Evolutionary conservation across 2,329 filamentous ascomycete species (phyloP).

Genomic region (Sphaerostilbella broomeana): DNA sequence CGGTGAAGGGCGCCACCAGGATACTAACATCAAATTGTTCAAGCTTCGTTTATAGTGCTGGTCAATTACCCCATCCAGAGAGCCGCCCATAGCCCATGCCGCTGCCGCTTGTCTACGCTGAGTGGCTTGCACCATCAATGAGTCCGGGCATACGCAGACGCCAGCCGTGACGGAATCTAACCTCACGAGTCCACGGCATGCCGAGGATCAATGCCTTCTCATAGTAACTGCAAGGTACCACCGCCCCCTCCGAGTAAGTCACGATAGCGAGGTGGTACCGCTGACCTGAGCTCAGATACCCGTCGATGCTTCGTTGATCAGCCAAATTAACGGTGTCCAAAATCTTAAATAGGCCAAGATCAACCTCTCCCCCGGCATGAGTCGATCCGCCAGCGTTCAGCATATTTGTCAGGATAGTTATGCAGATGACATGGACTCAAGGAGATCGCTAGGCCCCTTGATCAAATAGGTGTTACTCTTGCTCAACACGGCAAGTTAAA

Average conservation of each 20-base stretch:
- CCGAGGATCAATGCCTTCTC: too few relatives aligned
- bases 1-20: conserved; percentile 11
- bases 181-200: too few relatives aligned
- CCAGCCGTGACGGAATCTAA: neutral
- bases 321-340: neutral
- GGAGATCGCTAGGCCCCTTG: too few relatives aligned
- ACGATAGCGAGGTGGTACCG: conserved; percentile 5
- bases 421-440: too few relatives aligned
- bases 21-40: conserved; percentile 6
- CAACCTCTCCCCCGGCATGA: too few relatives aligned
- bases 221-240: conserved; percentile 10
- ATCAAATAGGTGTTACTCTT: too few relatives aligned
- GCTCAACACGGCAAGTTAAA: too few relatives aligned
- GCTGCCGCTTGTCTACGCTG: neutral
- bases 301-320: neutral
- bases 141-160: neutral
- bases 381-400: too few relatives aligned
- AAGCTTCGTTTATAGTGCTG: neutral
- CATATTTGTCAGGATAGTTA: too few relatives aligned
- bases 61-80: neutral
- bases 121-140: conserved; percentile 1
- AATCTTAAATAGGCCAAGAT: neutral
- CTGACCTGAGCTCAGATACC: conserved; percentile 1
- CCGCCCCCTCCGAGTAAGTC: conserved; percentile 1
- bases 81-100: neutral